These are phyloP conservation scores for Datura wrightii DNA, from an alignment of 257 asterid species.

Conservation along the genomic window DNA sequence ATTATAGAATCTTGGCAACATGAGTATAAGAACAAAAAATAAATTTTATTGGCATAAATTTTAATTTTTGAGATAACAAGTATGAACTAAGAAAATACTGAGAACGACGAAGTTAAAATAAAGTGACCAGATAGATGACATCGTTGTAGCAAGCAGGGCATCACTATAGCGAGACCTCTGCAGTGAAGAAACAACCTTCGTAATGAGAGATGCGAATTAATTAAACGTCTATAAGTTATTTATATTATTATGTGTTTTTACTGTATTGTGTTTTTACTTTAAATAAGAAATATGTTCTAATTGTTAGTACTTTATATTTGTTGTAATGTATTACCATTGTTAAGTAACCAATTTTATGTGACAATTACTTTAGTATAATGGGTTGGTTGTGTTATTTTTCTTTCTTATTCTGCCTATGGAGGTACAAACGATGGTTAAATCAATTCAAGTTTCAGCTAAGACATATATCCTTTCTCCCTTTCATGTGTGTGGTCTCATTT, in stretches of 20 bases:
- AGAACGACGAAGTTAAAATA: too few species aligned
- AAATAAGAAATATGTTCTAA: conserved; percentile 19
- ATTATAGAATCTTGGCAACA: too few species aligned
- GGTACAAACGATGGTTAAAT: background rate
- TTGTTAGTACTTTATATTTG: background rate
- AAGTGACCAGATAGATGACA: too few species aligned
- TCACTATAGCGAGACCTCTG: too few species aligned
- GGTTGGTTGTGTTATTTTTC: background rate
- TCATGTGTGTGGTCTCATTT: background rate
- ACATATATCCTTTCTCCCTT: background rate
- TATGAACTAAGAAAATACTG: too few species aligned
- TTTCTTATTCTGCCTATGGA: background rate
- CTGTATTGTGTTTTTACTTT: background rate
- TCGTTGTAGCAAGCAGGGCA: too few species aligned
- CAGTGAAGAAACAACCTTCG: too few species aligned
- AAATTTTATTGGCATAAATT: too few species aligned
- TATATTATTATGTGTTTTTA: background rate
- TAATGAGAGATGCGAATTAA: background rate
- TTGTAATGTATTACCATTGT: background rate
- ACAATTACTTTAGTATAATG: conserved; percentile 1
- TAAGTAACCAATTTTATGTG: background rate
- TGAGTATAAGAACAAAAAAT: too few species aligned
- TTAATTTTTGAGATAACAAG: too few species aligned
- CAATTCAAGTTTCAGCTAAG: background rate
- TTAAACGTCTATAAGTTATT: background rate